Conservation (phyloP, 2,329 filamentous ascomycete species). For the Phaeosphaeria sp. region DNA sequence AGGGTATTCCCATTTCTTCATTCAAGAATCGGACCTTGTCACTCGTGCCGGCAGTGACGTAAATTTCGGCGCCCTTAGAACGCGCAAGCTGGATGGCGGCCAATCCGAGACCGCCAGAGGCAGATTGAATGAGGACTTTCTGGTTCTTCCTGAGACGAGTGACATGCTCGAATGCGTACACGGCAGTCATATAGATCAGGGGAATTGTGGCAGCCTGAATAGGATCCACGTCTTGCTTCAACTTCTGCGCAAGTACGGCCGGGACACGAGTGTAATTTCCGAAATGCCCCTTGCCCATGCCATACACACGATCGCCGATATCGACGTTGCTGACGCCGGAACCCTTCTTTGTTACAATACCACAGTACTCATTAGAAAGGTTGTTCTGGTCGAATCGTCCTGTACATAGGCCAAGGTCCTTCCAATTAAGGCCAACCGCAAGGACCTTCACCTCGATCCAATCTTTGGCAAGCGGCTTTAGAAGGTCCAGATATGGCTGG, state of each 20-base stretch:
- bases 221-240: conserved; percentile 13
- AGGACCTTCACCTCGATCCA: conserved; percentile 21
- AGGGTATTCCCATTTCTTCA: conserved; percentile 15
- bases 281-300: conserved; percentile 29
- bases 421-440: conserved; percentile 28
- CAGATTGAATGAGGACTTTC: conserved; percentile 11
- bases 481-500: conserved; percentile 13
- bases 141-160: conserved; percentile 13
- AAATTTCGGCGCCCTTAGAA: conserved; percentile 30
- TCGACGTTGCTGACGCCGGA: conserved; percentile 8
- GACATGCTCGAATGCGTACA: conserved; percentile 9
- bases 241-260: conserved; percentile 5
- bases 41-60: conserved; percentile 20
- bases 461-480: conserved; percentile 18
- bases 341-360: conserved; percentile 21
- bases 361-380: conserved; percentile 10
- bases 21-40: conserved; percentile 24
- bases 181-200: conserved; percentile 8
- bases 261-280: conserved; percentile 18
- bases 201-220: conserved; percentile 15
- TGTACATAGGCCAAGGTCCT: conserved; percentile 21
- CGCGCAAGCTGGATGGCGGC: conserved; percentile 26
- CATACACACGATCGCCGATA: conserved; percentile 25
- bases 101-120: conserved; percentile 24
- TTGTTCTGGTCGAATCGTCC: conserved; percentile 25